phyloP scores from a whole-genome alignment of 106 monocot species.

The Dactylorhiza incarnata region DNA sequence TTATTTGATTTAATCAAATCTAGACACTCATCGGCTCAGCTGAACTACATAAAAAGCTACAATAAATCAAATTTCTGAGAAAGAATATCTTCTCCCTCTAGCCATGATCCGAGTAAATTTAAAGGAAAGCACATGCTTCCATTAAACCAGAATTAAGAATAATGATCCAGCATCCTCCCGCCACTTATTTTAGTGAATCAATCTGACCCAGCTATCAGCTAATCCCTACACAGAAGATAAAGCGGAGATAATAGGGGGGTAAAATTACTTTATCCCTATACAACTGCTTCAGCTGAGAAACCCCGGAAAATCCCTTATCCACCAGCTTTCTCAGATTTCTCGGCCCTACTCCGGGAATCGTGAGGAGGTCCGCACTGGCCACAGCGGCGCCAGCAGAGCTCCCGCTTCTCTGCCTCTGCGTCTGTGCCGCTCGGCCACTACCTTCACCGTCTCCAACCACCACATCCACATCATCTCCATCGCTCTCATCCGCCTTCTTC shows the following conservation, averaged over 20 bases:
- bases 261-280: slow-evolving; percentile 40
- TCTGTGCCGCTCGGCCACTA: neutral
- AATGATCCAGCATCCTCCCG: too few species aligned
- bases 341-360: slow-evolving; percentile 44
- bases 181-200: too few species aligned
- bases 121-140: too few species aligned
- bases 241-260: neutral
- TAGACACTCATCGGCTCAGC: neutral
- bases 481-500: neutral
- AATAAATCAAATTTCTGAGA: neutral
- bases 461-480: neutral
- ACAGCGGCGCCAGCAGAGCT: neutral
- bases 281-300: slow-evolving; percentile 45
- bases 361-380: slow-evolving; percentile 26
- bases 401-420: slow-evolving; percentile 21
- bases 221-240: too few species aligned
- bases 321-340: slow-evolving; percentile 44
- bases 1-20: neutral
- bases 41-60: neutral
- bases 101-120: too few species aligned
- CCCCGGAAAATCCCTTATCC: slow-evolving; percentile 42
- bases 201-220: too few species aligned
- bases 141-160: too few species aligned
- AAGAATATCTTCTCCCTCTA: neutral
- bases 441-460: neutral